These are phyloP conservation scores for Bruguiera gymnorhiza DNA, from an alignment of 345 rosid species.

Conservation along the genomic window DNA sequence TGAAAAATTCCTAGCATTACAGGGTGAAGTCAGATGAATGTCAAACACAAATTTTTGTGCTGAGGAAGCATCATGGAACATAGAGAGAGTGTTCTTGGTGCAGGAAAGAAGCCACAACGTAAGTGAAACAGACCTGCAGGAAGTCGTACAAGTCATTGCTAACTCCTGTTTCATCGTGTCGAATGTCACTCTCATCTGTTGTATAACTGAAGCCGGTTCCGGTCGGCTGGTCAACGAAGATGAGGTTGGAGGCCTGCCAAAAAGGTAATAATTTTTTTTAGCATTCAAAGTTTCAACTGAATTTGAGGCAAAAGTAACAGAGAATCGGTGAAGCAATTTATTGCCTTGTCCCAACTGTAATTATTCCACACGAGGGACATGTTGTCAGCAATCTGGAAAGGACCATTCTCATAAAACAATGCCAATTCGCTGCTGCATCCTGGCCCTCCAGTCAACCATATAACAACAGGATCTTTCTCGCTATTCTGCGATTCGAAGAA, in stretches of 20 bases:
- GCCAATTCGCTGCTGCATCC: conserved; percentile 87
- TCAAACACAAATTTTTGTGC: not conserved
- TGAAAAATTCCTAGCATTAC: conserved; percentile 56
- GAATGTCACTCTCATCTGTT: conserved; percentile 43
- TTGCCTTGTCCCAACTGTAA: conserved; percentile 86
- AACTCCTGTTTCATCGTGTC: conserved; percentile 64
- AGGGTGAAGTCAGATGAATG: not conserved
- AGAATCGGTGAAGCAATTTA: too few relatives aligned
- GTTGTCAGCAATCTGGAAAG: conserved; percentile 54
- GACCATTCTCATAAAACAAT: conserved; percentile 89
- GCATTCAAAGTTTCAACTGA: too few relatives aligned
- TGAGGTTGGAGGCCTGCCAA: conserved; percentile 63
- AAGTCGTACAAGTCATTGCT: conserved; percentile 80
- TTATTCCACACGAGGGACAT: conserved; percentile 78
- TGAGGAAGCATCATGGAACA: not conserved
- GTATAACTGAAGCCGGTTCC: conserved; percentile 92
- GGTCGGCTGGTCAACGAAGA: conserved; percentile 81
- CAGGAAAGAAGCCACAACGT: too few relatives aligned
- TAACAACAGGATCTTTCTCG: conserved; percentile 66
- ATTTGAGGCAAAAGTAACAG: too few relatives aligned
- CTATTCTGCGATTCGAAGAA: conserved; percentile 68
- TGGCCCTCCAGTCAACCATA: conserved; percentile 94
- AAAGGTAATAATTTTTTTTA: not conserved
- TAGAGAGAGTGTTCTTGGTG: too few relatives aligned
- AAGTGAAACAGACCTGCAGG: conserved; percentile 57